Evolutionary conservation across 768 basidiomycete species (phyloP).

Genomic region (Mycena alexandri): DNA sequence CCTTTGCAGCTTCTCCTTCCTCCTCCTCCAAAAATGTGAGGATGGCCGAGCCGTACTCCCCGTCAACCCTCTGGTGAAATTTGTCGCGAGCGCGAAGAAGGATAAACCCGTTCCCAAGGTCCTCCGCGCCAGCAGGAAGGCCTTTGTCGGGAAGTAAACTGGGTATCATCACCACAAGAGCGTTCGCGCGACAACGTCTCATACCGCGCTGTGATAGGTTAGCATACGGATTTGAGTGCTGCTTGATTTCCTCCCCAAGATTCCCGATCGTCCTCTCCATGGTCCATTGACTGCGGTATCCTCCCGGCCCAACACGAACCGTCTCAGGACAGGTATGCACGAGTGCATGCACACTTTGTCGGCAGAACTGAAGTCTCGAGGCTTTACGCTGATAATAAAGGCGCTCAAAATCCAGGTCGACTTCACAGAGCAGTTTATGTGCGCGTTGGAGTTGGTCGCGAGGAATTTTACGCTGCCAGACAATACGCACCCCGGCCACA

Average conservation of each 20-base stretch:
- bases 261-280: conserved; percentile 18
- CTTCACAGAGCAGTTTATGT: conserved; percentile 5
- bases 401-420: conserved; percentile 2
- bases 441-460: not conserved
- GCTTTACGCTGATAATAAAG: conserved; percentile 11
- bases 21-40: too few species aligned
- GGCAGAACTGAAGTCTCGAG: not conserved
- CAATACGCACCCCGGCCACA: conserved; percentile 11
- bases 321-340: not conserved
- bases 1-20: too few species aligned
- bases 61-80: too few species aligned
- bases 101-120: too few species aligned
- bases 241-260: too few species aligned
- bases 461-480: conserved; percentile 11
- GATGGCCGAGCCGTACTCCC: too few species aligned
- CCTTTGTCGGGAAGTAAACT: not conserved
- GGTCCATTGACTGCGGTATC: conserved; percentile 18
- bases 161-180: conserved; percentile 7
- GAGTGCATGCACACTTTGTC: not conserved
- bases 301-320: conserved; percentile 1
- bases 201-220: conserved; percentile 9
- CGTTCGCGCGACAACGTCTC: not conserved
- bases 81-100: too few species aligned
- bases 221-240: conserved; percentile 12
- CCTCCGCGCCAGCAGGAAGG: too few species aligned